Evolutionary conservation across 2,329 filamentous ascomycete genomes (phyloP).

Genomic region (Tricladium varicosporioides): DNA sequence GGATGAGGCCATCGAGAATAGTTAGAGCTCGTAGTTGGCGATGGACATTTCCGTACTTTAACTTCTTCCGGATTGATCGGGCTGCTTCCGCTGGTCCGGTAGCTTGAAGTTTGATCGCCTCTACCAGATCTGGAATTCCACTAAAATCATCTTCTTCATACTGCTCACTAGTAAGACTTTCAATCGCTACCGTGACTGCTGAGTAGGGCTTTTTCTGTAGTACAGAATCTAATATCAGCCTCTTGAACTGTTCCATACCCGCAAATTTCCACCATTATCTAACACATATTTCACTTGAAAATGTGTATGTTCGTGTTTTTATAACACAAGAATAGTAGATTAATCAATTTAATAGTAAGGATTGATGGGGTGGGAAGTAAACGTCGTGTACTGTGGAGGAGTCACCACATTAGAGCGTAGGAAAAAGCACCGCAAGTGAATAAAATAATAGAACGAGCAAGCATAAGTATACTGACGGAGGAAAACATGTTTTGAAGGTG

Average conservation of each 20-base stretch:
- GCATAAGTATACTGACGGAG: too few species aligned
- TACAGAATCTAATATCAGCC: constrained; percentile 8
- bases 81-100: constrained; percentile 87
- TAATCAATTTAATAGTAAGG: too few species aligned
- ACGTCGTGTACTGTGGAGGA: too few species aligned
- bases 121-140: constrained; percentile 90
- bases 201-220: constrained; percentile 81
- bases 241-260: neutral
- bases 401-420: too few species aligned
- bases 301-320: too few species aligned
- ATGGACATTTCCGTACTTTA: constrained; percentile 97
- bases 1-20: constrained; percentile 87
- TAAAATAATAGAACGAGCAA: too few species aligned
- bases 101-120: constrained; percentile 86
- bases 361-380: too few species aligned
- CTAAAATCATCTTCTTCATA: constrained; percentile 89
- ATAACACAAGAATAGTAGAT: too few species aligned
- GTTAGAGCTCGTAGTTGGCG: constrained; percentile 85
- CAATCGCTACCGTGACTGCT: constrained; percentile 88
- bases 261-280: too few species aligned
- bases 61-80: constrained; percentile 90
- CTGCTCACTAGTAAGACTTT: constrained; percentile 83
- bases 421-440: too few species aligned
- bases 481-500: too few species aligned
- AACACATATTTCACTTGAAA: too few species aligned